Evolutionary conservation across 2,329 filamentous ascomycete genomes (phyloP).

Genomic region (Penicillium fuscoglaucum): DNA sequence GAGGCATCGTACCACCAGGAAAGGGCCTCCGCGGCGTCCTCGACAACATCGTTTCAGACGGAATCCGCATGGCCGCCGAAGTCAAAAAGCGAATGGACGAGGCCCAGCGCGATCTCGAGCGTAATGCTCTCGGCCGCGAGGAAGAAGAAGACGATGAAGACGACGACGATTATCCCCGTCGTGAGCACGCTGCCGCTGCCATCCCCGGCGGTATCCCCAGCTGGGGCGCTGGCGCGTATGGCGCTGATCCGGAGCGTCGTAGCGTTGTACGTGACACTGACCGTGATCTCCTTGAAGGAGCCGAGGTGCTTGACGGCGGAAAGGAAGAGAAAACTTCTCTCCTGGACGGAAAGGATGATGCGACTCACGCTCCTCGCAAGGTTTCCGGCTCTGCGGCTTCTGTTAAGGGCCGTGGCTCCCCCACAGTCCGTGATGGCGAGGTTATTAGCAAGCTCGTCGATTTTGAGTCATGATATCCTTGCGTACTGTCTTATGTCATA

Average conservation of each 20-base stretch:
- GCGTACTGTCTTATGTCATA: conserved; percentile 5
- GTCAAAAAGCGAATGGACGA: conserved; percentile 93
- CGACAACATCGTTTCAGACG: conserved; percentile 96
- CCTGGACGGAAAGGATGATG: conserved; percentile 29
- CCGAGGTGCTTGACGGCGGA: conserved; percentile 61
- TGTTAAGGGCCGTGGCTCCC: conserved; percentile 3
- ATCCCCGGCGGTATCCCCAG: conserved; percentile 39
- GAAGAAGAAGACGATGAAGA: conserved; percentile 71
- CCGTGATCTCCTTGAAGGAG: conserved; percentile 70
- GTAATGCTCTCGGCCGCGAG: conserved; percentile 67
- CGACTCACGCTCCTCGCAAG: conserved; percentile 8
- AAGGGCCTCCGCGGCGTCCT: conserved; percentile 87
- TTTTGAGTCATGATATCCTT: conserved; percentile 33
- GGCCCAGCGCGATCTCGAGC: conserved; percentile 86
- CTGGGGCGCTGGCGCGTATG: conserved; percentile 47
- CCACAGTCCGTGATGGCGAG: conserved; percentile 25
- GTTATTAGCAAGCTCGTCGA: conserved; percentile 43
- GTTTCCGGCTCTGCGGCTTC: conserved; percentile 3
- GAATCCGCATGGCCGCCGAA: conserved; percentile 92
- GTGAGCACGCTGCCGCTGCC: conserved; percentile 22
- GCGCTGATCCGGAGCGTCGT: conserved; percentile 61
- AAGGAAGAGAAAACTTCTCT: conserved; percentile 33
- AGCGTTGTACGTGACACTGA: conserved; percentile 64
- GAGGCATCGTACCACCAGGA: conserved; percentile 61
- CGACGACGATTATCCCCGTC: conserved; percentile 59